Conservation (phyloP, 140 eudicot species). For the Senecio squalidus region DNA sequence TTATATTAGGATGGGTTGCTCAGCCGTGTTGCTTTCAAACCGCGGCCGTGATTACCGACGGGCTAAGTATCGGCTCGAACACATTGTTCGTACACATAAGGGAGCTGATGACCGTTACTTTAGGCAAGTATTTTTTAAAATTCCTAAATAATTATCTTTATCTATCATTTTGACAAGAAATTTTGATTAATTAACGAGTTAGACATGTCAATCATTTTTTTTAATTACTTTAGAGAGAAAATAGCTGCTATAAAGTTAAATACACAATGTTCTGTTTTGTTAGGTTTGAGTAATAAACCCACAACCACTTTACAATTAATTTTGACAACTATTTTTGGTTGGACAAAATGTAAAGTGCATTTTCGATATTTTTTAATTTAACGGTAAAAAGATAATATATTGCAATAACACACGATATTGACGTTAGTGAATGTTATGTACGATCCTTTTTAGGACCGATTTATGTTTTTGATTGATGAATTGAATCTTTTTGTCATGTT, state of each 20-base stretch:
- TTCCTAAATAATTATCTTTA: neutral
- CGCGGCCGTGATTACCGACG: conserved; percentile 73
- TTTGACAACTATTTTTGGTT: neutral
- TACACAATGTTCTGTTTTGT: conserved; percentile 6
- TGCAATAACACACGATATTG: too few relatives aligned
- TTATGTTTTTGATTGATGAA: too few relatives aligned
- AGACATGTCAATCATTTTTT: too few relatives aligned
- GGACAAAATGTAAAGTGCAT: neutral
- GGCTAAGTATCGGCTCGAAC: conserved; percentile 86
- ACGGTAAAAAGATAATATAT: too few relatives aligned
- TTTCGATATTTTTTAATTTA: too few relatives aligned
- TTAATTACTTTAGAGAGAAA: neutral
- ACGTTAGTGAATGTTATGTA: too few relatives aligned
- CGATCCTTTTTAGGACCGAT: too few relatives aligned
- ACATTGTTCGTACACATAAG: conserved; percentile 83
- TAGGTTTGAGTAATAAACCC: conserved; percentile 3
- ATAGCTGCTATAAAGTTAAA: neutral
- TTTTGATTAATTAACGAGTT: too few relatives aligned
- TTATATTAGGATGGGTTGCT: conserved; percentile 90
- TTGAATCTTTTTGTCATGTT: too few relatives aligned
- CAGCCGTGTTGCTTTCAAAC: conserved; percentile 77
- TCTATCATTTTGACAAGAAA: neutral
- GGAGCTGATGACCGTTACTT: conserved; percentile 90
- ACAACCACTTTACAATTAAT: neutral
- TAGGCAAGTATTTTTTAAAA: conserved; percentile 32